Conservation (phyloP, 2,329 filamentous ascomycete genomes). For the Acarospora socialis region DNA sequence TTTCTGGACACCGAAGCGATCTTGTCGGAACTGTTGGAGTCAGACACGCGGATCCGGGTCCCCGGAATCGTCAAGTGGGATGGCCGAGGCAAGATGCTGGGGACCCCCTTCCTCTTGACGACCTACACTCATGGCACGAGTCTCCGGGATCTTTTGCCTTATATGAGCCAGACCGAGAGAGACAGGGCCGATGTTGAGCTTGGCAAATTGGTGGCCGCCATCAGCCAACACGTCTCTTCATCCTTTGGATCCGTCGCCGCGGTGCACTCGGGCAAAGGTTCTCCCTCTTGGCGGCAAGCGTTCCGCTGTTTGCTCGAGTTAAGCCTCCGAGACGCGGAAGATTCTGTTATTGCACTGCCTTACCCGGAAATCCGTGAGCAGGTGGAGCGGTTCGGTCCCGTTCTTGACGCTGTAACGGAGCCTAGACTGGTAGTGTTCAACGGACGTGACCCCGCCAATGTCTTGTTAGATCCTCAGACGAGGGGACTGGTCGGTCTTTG, state of each 20-base stretch:
- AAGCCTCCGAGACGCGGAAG: conserved; percentile 42
- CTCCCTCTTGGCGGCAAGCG: conserved; percentile 37
- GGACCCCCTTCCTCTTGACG: conserved; percentile 24
- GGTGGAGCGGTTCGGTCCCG: conserved; percentile 28
- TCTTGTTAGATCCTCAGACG: conserved; percentile 36
- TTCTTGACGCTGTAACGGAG: conserved; percentile 36
- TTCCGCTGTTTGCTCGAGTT: conserved; percentile 39
- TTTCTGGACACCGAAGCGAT: conserved; percentile 28
- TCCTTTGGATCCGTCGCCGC: conserved; percentile 37
- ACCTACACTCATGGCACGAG: conserved; percentile 23
- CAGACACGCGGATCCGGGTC: too few relatives aligned
- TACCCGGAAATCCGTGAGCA: conserved; percentile 40
- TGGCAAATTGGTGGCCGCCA: conserved; percentile 24
- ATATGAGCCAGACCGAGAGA: conserved; percentile 20
- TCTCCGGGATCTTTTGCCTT: conserved; percentile 20
- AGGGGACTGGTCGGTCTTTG: conserved; percentile 36
- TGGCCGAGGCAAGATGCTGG: conserved; percentile 16
- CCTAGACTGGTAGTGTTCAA: conserved; percentile 38
- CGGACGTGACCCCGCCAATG: conserved; percentile 33
- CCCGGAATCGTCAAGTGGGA: conserved; percentile 27
- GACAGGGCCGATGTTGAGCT: conserved; percentile 24
- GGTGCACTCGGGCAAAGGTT: conserved; percentile 32
- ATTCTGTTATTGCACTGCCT: conserved; percentile 42
- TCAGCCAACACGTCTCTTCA: conserved; percentile 32
- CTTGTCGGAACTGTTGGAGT: too few relatives aligned